phyloP scores from a whole-genome alignment of 495 filamentous ascomycete genomes.

The Penicillium egyptiacum region DNA sequence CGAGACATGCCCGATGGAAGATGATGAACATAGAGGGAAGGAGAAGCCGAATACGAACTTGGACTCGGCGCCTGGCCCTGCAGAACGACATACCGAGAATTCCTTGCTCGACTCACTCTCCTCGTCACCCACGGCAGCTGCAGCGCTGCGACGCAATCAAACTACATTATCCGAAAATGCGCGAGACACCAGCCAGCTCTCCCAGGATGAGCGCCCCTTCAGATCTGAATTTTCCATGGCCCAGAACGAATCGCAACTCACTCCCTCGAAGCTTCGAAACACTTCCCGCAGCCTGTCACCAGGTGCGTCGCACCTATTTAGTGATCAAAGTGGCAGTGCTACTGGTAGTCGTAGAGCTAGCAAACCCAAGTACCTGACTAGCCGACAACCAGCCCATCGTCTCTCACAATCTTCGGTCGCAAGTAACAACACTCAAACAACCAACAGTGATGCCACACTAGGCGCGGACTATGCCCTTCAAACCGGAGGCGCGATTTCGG shows the following conservation, averaged over 20 bases:
- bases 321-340: constrained; percentile 32
- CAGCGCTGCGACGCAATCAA: constrained; percentile 51
- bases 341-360: constrained; percentile 41
- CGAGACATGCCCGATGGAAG: constrained; percentile 18
- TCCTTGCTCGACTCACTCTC: constrained; percentile 60
- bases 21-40: not conserved
- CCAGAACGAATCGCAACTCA: constrained; percentile 33
- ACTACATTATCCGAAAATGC: constrained; percentile 21
- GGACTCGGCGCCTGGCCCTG: constrained; percentile 1
- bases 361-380: constrained; percentile 71
- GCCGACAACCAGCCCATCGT: constrained; percentile 71
- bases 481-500: constrained; percentile 74
- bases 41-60: not conserved
- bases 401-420: constrained; percentile 74
- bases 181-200: constrained; percentile 23
- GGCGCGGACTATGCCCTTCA: constrained; percentile 86
- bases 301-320: constrained; percentile 37
- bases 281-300: constrained; percentile 36
- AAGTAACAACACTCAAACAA: constrained; percentile 59
- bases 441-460: constrained; percentile 67
- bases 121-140: constrained; percentile 68
- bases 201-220: constrained; percentile 31
- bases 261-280: constrained; percentile 30
- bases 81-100: constrained; percentile 33
- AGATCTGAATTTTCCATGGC: constrained; percentile 24